Conservation (phyloP, 2,329 filamentous ascomycete species). For the Cercospora janseana region DNA sequence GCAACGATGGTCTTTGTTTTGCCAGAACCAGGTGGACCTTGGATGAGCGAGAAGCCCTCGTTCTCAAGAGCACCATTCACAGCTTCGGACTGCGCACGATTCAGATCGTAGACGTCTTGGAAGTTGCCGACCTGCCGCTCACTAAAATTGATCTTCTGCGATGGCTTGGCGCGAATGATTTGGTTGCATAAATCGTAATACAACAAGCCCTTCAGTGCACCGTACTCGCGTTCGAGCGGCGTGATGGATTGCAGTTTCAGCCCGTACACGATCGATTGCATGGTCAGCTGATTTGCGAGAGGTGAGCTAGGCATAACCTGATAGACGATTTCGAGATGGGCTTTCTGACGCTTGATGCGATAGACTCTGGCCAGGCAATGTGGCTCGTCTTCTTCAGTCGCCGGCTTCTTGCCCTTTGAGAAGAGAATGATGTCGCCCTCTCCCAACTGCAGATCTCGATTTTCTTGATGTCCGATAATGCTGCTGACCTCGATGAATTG, state of each 20-base stretch:
- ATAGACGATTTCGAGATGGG: constrained; percentile 79
- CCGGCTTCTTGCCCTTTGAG: constrained; percentile 69
- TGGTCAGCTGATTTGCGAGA: constrained; percentile 53
- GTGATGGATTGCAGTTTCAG: constrained; percentile 90
- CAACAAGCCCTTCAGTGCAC: constrained; percentile 81
- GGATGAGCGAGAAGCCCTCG: constrained; percentile 93
- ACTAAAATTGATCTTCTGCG: constrained; percentile 77
- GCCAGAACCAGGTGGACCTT: constrained; percentile 83
- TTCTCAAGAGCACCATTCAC: constrained; percentile 91
- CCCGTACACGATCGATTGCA: constrained; percentile 68
- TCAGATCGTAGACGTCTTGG: constrained; percentile 77
- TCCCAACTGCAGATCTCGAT: constrained; percentile 68
- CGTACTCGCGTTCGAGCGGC: constrained; percentile 92
- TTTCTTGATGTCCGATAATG: constrained; percentile 67
- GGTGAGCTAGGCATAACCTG: constrained; percentile 62
- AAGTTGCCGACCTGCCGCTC: constrained; percentile 68
- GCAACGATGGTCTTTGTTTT: constrained; percentile 98
- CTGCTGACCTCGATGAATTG: constrained; percentile 90
- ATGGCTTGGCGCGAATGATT: constrained; percentile 83
- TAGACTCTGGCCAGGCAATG: constrained; percentile 86
- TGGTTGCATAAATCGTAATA: constrained; percentile 97
- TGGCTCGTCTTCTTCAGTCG: constrained; percentile 62
- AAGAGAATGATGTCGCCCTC: constrained; percentile 90
- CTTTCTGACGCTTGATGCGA: constrained; percentile 76
- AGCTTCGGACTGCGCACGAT: constrained; percentile 84